Conservation (phyloP, 768 basidiomycete genomes). For the Calocybe cyanea region DNA sequence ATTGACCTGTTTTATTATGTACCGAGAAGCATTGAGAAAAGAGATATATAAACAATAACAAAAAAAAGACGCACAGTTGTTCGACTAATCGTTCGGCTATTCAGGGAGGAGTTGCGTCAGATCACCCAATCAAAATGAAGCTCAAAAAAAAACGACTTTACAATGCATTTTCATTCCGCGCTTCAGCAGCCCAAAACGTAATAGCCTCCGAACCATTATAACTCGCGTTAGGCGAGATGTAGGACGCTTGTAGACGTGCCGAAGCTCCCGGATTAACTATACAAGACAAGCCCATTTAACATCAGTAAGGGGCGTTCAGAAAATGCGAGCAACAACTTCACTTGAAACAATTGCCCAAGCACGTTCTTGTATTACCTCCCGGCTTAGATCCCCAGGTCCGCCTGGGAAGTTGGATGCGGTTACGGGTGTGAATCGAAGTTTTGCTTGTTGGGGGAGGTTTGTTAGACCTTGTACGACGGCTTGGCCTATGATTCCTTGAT, state of each 20-base stretch:
- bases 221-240: slow-evolving; percentile 31
- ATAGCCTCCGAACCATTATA: slow-evolving; percentile 50
- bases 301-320: background rate
- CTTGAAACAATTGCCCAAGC: slow-evolving; percentile 52
- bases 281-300: background rate
- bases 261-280: slow-evolving; percentile 41
- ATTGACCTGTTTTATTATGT: slow-evolving; percentile 21
- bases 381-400: slow-evolving; percentile 36
- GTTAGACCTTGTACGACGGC: slow-evolving; percentile 32
- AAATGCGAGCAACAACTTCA: slow-evolving; percentile 20
- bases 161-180: slow-evolving; percentile 62
- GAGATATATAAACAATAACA: no score
- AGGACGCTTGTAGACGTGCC: slow-evolving; percentile 29
- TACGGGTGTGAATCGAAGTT: slow-evolving; percentile 39
- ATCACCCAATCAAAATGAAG: no score
- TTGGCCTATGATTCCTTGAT: slow-evolving; percentile 45
- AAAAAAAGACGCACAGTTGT: slow-evolving; percentile 26
- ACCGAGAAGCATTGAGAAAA: no score
- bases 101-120: no score
- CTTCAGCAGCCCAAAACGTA: slow-evolving; percentile 44
- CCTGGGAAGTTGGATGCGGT: slow-evolving; percentile 37
- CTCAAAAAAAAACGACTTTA: slow-evolving; percentile 30
- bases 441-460: slow-evolving; percentile 21
- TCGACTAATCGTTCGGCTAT: slow-evolving; percentile 28
- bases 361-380: slow-evolving; percentile 42